These are phyloP conservation scores for Galerina marginata DNA, from an alignment of 768 basidiomycete species.

Conservation along the genomic window DNA sequence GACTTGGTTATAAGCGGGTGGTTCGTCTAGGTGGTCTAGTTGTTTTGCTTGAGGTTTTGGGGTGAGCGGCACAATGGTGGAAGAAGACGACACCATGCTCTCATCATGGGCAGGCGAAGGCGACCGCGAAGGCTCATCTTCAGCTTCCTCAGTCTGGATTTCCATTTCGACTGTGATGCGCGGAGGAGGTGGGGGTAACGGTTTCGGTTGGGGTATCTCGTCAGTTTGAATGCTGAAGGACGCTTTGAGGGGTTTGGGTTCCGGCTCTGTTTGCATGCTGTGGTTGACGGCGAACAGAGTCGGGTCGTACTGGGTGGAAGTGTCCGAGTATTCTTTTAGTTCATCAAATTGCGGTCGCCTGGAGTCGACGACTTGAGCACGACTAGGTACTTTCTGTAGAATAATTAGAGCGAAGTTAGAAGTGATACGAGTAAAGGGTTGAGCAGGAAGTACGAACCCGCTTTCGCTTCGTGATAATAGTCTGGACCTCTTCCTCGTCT, in stretches of 20 bases:
- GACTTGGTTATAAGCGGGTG: slow-evolving; percentile 75
- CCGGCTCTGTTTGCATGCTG: slow-evolving; percentile 67
- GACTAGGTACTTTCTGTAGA: slow-evolving; percentile 69
- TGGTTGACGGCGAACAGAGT: slow-evolving; percentile 52
- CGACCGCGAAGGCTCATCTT: slow-evolving; percentile 46
- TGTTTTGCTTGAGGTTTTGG: slow-evolving; percentile 52
- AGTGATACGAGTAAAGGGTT: slow-evolving; percentile 4
- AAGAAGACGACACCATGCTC: slow-evolving; percentile 73
- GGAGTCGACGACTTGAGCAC: slow-evolving; percentile 56
- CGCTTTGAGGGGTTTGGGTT: slow-evolving; percentile 49
- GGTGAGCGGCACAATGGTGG: slow-evolving; percentile 73
- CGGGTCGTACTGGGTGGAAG: slow-evolving; percentile 71
- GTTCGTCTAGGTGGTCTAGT: slow-evolving; percentile 56
- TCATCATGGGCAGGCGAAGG: slow-evolving; percentile 58
- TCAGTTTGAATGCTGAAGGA: slow-evolving; percentile 68
- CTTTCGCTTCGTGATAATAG: slow-evolving; percentile 87
- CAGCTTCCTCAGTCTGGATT: slow-evolving; percentile 64
- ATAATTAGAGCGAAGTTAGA: slow-evolving; percentile 10
- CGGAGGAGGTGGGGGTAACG: slow-evolving; percentile 35
- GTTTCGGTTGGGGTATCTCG: slow-evolving; percentile 33
- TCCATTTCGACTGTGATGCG: slow-evolving; percentile 57
- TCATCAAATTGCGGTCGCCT: slow-evolving; percentile 58
- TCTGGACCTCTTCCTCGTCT: slow-evolving; percentile 82
- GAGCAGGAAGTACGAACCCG: slow-evolving; percentile 48
- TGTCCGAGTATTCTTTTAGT: slow-evolving; percentile 78